phyloP scores from a whole-genome alignment of 805 yeast genomes.

The Millerozyma miso region DNA sequence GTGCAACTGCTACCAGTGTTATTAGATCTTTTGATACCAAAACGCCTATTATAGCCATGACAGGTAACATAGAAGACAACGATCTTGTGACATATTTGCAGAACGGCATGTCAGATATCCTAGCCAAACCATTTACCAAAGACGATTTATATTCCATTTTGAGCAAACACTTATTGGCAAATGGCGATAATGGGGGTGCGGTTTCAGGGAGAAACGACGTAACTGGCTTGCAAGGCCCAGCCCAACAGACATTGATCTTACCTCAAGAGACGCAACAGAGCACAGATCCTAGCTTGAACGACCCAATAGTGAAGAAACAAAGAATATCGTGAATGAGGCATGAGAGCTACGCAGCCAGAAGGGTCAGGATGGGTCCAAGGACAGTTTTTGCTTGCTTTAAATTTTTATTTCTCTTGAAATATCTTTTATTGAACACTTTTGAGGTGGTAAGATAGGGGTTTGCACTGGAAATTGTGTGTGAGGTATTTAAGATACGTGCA shows the following conservation, averaged over 20 bases:
- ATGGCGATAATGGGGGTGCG: conserved; percentile 4
- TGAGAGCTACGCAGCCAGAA: no score
- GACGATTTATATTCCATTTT: conserved; percentile 76
- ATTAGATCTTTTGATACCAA: conserved; percentile 78
- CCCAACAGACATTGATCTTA: conserved; percentile 7
- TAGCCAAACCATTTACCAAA: conserved; percentile 92
- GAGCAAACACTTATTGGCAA: conserved; percentile 61
- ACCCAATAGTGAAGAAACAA: conserved; percentile 18
- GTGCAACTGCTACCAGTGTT: conserved; percentile 87
- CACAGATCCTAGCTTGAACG: conserved; percentile 4
- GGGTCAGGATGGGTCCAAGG: no score
- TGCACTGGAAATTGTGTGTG: no score
- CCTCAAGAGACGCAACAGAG: conserved; percentile 8
- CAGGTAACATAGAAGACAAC: conserved; percentile 80
- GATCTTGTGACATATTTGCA: conserved; percentile 76
- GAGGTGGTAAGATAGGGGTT: no score
- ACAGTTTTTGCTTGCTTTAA: neutral
- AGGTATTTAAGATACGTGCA: neutral
- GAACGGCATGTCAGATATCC: conserved; percentile 88
- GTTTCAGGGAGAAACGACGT: conserved; percentile 1
- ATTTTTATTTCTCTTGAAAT: no score
- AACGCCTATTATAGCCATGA: conserved; percentile 93
- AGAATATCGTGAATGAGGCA: conserved; percentile 13
- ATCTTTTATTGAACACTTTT: neutral
- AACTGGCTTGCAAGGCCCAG: conserved; percentile 6